Percentiles rank a stretch among this genome's conserved stretches.
phyloP scores from a whole-genome alignment of 2,329 filamentous ascomycete species.

The Penicillium sp. region DNA sequence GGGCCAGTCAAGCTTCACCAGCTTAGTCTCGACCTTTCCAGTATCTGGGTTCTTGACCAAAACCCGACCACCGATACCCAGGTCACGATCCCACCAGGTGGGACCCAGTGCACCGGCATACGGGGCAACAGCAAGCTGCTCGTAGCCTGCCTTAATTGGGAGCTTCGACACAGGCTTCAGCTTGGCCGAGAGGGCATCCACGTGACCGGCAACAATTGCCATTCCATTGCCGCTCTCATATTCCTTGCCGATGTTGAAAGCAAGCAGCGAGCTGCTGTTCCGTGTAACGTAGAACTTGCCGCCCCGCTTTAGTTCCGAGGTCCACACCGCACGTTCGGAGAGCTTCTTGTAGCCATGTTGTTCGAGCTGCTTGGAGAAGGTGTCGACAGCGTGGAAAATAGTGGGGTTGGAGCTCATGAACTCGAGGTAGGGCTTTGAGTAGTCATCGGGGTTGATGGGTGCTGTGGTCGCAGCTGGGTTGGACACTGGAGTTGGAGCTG shows the following conservation, averaged over 20 bases:
- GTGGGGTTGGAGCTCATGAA: constrained; percentile 91
- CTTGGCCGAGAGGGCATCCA: constrained; percentile 87
- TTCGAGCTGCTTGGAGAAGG: constrained; percentile 72
- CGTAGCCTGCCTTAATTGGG: constrained; percentile 78
- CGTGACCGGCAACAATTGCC: constrained; percentile 86
- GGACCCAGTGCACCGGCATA: constrained; percentile 85
- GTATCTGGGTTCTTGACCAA: constrained; percentile 71
- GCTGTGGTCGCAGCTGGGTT: constrained; percentile 16
- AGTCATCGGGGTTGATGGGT: constrained; percentile 55
- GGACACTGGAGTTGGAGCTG: constrained; percentile 15
- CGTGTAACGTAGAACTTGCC: constrained; percentile 88
- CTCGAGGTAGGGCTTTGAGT: constrained; percentile 79
- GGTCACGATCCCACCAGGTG: constrained; percentile 97
- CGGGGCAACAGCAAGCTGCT: constrained; percentile 87
- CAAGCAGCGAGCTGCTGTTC: constrained; percentile 82
- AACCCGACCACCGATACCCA: constrained; percentile 86
- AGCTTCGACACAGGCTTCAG: constrained; percentile 89
- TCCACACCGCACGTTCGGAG: constrained; percentile 77
- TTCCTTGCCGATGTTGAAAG: constrained; percentile 77
- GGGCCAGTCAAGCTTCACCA: constrained; percentile 93
- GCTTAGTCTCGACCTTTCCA: constrained; percentile 74
- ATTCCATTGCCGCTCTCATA: constrained; percentile 85
- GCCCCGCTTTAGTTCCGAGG: constrained; percentile 67
- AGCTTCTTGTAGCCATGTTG: constrained; percentile 73
- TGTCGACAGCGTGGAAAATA: constrained; percentile 83